These are phyloP conservation scores for Cystobasidium tubakii DNA, from an alignment of 768 basidiomycete genomes.

Conservation along the genomic window DNA sequence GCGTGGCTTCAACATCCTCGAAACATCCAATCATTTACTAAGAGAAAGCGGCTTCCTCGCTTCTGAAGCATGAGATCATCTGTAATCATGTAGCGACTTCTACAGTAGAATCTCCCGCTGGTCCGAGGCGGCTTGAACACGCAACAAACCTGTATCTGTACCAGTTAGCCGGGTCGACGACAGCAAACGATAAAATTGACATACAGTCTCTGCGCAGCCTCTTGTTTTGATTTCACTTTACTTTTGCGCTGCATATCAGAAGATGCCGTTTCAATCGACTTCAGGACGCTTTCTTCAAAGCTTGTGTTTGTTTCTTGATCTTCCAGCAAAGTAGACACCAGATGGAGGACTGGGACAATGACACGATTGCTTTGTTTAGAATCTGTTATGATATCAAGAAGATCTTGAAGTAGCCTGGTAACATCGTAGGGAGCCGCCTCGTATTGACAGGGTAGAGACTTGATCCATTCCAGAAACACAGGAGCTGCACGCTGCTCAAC, in stretches of 20 bases:
- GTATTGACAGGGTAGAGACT: neutral
- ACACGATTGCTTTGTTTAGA: neutral
- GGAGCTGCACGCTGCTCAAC: neutral
- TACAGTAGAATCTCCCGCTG: too few species aligned
- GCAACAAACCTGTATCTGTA: too few species aligned
- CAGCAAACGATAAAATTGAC: neutral
- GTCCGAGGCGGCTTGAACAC: too few species aligned
- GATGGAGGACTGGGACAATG: neutral
- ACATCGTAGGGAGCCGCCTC: neutral
- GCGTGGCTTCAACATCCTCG: too few species aligned
- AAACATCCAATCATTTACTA: too few species aligned
- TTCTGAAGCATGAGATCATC: too few species aligned
- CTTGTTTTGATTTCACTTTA: neutral
- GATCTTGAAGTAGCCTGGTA: neutral
- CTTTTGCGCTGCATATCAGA: neutral
- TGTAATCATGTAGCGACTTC: too few species aligned
- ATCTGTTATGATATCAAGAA: neutral
- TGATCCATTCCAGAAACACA: neutral
- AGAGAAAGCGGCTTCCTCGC: too few species aligned
- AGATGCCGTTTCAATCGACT: neutral
- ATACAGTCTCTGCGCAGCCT: neutral
- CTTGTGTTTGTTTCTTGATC: neutral
- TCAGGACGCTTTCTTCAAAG: neutral
- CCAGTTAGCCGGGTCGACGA: neutral
- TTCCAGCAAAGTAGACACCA: conserved; percentile 14